Conservation (phyloP, 768 basidiomycete species). For the Pleurotus eryngii region DNA sequence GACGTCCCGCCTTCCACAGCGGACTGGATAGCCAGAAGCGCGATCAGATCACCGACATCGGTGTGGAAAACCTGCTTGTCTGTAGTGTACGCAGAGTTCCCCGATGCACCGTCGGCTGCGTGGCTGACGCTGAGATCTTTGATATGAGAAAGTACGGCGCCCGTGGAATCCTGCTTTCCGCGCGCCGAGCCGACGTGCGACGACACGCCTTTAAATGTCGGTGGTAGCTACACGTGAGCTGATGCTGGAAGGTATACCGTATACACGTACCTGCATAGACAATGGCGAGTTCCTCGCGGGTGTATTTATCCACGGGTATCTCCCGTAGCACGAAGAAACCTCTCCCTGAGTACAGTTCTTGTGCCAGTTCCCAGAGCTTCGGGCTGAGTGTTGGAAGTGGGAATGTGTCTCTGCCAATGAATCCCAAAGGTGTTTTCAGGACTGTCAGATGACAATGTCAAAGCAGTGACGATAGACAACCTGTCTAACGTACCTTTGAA, state of each 20-base stretch:
- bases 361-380: slow-evolving; percentile 31
- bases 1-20: slow-evolving; percentile 44
- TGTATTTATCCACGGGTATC: slow-evolving; percentile 41
- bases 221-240: slow-evolving; percentile 17
- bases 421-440: slow-evolving; percentile 29
- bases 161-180: slow-evolving; percentile 40
- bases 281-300: slow-evolving; percentile 34
- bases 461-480: too few relatives aligned
- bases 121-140: slow-evolving; percentile 43
- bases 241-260: slow-evolving; percentile 8
- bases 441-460: slow-evolving; percentile 11
- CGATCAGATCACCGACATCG: slow-evolving; percentile 43
- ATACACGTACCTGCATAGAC: slow-evolving; percentile 39
- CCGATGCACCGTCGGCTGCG: slow-evolving; percentile 38
- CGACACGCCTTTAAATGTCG: slow-evolving; percentile 36
- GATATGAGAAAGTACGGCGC: slow-evolving; percentile 43
- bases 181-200: slow-evolving; percentile 42
- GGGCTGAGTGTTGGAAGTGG: slow-evolving; percentile 38
- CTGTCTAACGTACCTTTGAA: slow-evolving; percentile 31
- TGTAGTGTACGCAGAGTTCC: slow-evolving; percentile 44
- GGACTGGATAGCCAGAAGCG: slow-evolving; percentile 37
- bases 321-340: slow-evolving; percentile 47
- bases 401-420: slow-evolving; percentile 35
- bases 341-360: slow-evolving; percentile 41
- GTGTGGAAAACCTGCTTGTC: slow-evolving; percentile 51